Conservation (phyloP, 176 grass and related monocot genomes). For the maize (Zea mays) region Zm-B73-REFERENCE-NAM-5.0 NC_050097.1:17357501-17358000, state of each 20-base stretch:
- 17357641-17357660: not conserved
- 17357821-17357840: slow-evolving; percentile 11
- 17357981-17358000: too few species aligned
- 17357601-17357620: not conserved
- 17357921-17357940: not conserved
- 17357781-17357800: slow-evolving; percentile 2
- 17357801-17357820: slow-evolving; percentile 1
- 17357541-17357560: not conserved
- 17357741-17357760: not conserved
- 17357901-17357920: not conserved
- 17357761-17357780: not conserved
- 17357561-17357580: not conserved
- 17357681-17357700: slow-evolving; percentile 14
- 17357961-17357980: too few species aligned
- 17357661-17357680: not conserved
- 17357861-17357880: not conserved
- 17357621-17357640: not conserved
- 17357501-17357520: not conserved
- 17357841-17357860: not conserved
- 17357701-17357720: not conserved
- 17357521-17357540: not conserved
- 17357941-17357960: not conserved
- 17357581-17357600: not conserved
- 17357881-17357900: not conserved
- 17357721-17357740: not conserved